Base-by-base conservation (phyloP, 306 rosid species). In the Macrotyloma uniflorum region DNA sequence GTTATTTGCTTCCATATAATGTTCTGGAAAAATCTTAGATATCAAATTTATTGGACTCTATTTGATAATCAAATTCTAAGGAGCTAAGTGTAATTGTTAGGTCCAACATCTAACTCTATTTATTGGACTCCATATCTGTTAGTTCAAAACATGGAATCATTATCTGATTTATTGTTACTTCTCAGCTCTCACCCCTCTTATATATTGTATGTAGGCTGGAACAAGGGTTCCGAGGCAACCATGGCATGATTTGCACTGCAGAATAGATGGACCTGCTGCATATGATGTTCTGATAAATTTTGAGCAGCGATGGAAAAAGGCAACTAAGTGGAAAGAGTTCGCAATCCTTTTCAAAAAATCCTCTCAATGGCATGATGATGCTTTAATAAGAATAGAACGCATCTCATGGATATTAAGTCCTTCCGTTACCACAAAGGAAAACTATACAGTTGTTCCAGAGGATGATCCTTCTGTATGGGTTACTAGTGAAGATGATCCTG, bases 391-490 rank as follows among this genome's bases (percentile, higher is more conserved):
- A 88, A 76, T 96, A 67, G 91, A 79, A 55, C 97, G 98, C 54
- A 93, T 96, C 75, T 96, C 99, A 0, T 96, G 99, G 98, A 96
- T 93, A 85, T 79, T 86, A 78, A 91, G 97, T 83, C 99, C 99
- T 86, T 13, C 79, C 5, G 0, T 28, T 30, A 61, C 64, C 30
- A 63, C 80, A 46, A 73, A 36, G 69, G 80, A 85, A 3, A 45
- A 40, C 8, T 9, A 57, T 8, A 93, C 91, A 24, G 0, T 4
- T 66, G 82, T 95, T 86, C 96, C 97, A 0, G 85, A 67, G 63
- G 97, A 95, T 13, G 94, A 93, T 46, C 81, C 87, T 20, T 5
- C 2, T 35, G 66, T 90, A 76, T 87, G 86, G 84, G 90, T 91
- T 80, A 72, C 86, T 8, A 14, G 13, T 2, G 97, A 93, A 84